phyloP scores from a whole-genome alignment of 768 basidiomycete genomes.

The Boletus fagicola region DNA sequence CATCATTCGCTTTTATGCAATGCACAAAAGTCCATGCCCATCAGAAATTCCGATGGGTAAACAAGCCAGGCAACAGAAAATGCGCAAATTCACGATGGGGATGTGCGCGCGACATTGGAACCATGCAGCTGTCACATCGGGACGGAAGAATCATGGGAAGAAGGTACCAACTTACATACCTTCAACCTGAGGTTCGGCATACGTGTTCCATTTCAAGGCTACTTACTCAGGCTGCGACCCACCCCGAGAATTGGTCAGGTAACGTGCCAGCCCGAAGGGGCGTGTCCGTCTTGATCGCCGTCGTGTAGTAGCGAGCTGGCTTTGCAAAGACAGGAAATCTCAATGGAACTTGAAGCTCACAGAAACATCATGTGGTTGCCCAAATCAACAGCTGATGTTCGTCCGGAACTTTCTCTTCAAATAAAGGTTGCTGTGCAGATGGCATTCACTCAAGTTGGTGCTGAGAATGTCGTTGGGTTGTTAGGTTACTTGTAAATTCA shows the following conservation, averaged over 20 bases:
- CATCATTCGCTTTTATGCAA: neutral
- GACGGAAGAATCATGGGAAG: conserved; percentile 6
- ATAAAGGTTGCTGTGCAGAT: neutral
- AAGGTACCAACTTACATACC: conserved; percentile 12
- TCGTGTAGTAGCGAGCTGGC: neutral
- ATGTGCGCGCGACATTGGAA: neutral
- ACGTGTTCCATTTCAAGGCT: conserved; percentile 12
- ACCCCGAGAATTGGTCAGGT: conserved; percentile 1
- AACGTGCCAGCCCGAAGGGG: conserved; percentile 13
- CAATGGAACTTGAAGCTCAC: conserved; percentile 4
- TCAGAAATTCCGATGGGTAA: neutral
- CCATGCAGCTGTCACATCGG: conserved; percentile 23
- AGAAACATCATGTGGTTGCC: neutral
- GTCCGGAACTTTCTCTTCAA: neutral
- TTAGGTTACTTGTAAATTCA: neutral
- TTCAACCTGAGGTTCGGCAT: conserved; percentile 6
- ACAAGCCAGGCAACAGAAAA: neutral
- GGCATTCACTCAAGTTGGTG: neutral
- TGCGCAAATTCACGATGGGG: neutral
- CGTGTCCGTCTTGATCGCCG: conserved; percentile 31
- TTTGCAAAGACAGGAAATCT: conserved; percentile 11
- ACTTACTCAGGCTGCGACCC: neutral
- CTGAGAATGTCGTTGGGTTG: neutral
- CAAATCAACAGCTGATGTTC: neutral
- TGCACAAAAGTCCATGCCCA: neutral